Percentiles rank a stretch among this genome's conserved stretches.
phyloP scores from a whole-genome alignment of 129 eudicot genomes.

The Flaveria sonorensis region DNA sequence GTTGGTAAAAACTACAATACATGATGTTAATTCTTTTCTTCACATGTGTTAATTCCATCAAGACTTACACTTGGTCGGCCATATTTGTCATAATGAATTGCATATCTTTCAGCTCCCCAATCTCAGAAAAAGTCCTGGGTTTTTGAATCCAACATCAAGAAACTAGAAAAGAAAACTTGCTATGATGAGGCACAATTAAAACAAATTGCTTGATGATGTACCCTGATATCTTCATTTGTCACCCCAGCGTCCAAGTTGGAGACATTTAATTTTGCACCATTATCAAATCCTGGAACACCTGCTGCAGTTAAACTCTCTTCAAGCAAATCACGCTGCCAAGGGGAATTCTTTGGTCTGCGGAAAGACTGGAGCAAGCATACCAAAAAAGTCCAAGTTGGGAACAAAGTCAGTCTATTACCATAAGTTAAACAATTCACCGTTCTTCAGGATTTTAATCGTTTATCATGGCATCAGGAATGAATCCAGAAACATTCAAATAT shows the following conservation, averaged over 20 bases:
- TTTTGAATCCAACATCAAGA: slow-evolving; percentile 40
- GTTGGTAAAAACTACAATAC: neutral
- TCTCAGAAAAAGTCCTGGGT: slow-evolving; percentile 85
- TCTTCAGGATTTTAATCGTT: slow-evolving; percentile 48
- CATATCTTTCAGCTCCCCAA: slow-evolving; percentile 94
- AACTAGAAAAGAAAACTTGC: slow-evolving; percentile 24
- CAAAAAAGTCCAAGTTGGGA: slow-evolving; percentile 47
- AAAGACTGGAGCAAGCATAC: slow-evolving; percentile 75
- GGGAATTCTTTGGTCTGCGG: slow-evolving; percentile 68
- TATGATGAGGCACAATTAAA: slow-evolving; percentile 16
- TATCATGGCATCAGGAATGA: slow-evolving; percentile 38
- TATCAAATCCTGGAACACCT: slow-evolving; percentile 72
- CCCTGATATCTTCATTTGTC: slow-evolving; percentile 94
- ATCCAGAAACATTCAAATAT: slow-evolving; percentile 41
- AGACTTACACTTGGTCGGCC: slow-evolving; percentile 91
- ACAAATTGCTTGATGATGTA: slow-evolving; percentile 43
- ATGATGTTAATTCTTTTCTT: neutral
- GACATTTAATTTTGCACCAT: slow-evolving; percentile 65
- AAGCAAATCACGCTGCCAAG: slow-evolving; percentile 82
- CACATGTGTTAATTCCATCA: neutral
- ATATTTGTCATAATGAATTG: slow-evolving; percentile 77
- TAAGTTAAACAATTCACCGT: slow-evolving; percentile 44
- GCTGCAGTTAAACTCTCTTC: slow-evolving; percentile 86
- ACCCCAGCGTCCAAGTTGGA: slow-evolving; percentile 92
- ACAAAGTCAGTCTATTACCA: slow-evolving; percentile 70